Percentiles rank a stretch among this genome's conserved stretches.
phyloP scores from a whole-genome alignment of 2,329 filamentous ascomycete species.

The Fonsecaea erecta region DNA sequence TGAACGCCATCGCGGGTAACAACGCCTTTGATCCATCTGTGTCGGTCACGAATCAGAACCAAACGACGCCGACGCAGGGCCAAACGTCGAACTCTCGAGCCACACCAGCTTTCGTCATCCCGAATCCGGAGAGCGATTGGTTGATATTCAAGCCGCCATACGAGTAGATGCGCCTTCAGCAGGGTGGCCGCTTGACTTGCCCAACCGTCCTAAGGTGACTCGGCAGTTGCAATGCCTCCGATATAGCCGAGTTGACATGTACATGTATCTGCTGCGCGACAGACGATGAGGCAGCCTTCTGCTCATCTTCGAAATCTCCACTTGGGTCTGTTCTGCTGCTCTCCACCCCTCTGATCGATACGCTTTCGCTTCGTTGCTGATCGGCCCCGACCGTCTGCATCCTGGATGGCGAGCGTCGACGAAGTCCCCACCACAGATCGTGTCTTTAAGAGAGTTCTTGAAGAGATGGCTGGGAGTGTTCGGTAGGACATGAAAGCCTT shows the following conservation, averaged over 20 bases:
- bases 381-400: too few species aligned
- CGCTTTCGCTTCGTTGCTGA: too few species aligned
- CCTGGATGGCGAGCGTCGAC: too few species aligned
- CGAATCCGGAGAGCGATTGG: constrained; percentile 54
- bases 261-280: too few species aligned
- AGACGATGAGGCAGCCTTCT: too few species aligned
- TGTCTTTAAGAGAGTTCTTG: too few species aligned
- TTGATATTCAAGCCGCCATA: constrained; percentile 38
- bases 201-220: background rate
- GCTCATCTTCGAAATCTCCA: too few species aligned
- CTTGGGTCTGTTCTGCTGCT: too few species aligned
- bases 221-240: background rate
- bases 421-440: too few species aligned
- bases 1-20: constrained; percentile 45
- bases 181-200: background rate
- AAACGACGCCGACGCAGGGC: constrained; percentile 19
- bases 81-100: constrained; percentile 21
- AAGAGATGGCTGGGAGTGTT: too few species aligned
- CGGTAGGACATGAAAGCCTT: too few species aligned
- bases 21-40: constrained; percentile 21
- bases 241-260: background rate
- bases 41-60: constrained; percentile 13
- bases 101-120: constrained; percentile 51
- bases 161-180: constrained; percentile 17
- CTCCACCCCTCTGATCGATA: too few species aligned